Percentiles rank a stretch among this genome's conserved stretches.
Conservation (phyloP, 2,329 filamentous ascomycete species). For the Aspergillus calidoustus region DNA sequence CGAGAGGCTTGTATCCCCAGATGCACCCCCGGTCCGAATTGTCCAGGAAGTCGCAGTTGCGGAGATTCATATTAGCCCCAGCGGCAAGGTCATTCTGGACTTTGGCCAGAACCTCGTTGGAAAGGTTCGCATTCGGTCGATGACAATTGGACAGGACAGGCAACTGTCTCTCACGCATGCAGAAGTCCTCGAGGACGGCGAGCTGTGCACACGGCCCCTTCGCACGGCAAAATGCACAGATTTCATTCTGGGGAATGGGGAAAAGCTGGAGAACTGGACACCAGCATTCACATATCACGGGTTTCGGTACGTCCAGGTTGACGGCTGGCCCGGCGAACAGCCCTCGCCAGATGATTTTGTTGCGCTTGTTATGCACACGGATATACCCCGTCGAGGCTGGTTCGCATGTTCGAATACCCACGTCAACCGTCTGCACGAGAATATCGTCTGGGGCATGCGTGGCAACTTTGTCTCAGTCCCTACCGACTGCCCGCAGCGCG, state of each 20-base stretch:
- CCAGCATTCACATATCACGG: slow-evolving; percentile 5
- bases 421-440: slow-evolving; percentile 60
- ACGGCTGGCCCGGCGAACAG: not conserved
- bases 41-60: not conserved
- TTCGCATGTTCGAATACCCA: slow-evolving; percentile 58
- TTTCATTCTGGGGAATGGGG: not conserved
- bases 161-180: slow-evolving; percentile 3
- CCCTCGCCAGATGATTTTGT: slow-evolving; percentile 2
- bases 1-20: not conserved
- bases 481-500: slow-evolving; percentile 62
- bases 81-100: not conserved
- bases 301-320: slow-evolving; percentile 12
- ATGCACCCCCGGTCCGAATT: slow-evolving; percentile 3
- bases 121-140: not conserved
- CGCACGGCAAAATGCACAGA: slow-evolving; percentile 2
- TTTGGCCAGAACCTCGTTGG: slow-evolving; percentile 13
- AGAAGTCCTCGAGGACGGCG: slow-evolving; percentile 5
- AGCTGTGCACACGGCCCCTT: not conserved
- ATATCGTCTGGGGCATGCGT: slow-evolving; percentile 61
- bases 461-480: slow-evolving; percentile 64
- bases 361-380: slow-evolving; percentile 56
- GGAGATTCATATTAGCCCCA: not conserved
- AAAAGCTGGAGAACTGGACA: not conserved
- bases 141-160: not conserved
- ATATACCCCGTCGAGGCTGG: slow-evolving; percentile 55